Base-by-base conservation (phyloP, 208 protist genomes). In the Trypanosoma lewisi region DNA sequence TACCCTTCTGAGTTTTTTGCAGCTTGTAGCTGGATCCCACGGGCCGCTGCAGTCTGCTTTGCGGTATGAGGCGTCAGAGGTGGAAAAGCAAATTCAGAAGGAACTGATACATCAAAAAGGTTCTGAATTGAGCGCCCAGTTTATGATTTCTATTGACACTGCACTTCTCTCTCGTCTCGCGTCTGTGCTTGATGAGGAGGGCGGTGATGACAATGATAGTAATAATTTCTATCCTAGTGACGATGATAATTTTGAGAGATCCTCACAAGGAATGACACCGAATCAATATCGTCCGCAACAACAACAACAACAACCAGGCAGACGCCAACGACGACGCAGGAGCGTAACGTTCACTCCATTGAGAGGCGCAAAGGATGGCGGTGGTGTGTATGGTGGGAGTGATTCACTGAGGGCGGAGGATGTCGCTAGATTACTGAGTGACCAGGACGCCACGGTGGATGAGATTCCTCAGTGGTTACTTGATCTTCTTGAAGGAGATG, bases 71-170 rank as follows among this genome's bases (percentile, higher is more conserved):
- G 58, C 59, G 2, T 41, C 30, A 19, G 56, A 60, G 39, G 27
- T 70, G n/a, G 66, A 70, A 34, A 36, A 31, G 8, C 48, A 56
- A 28, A 51, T 77, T 5, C 60, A 16, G 37, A 19, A 50, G 23
- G 67, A 75, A n/a, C n/a, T n/a, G 21, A 23, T 70, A 25, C 17
- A 9, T 42, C 25, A 41, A 21, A 2, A 62, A 37, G 50, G 27
- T 1, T 23, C 19, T 14, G 14, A 54, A 2, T 37, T 78, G 21
- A 58, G 31, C n/a, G 27, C 71, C 17, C 47, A 63, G 19, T 73
- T 72, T 39, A 58, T 83, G 19, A 63, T 83, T 11, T 33, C 63
- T 36, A 41, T 63, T 27, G 77, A 83, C 49, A 75, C 68, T 2
- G 67, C 77, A 27, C 57, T 75, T 33, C 16, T 79, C 16, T 63